Evolutionary conservation across 176 grass and related monocot genomes (phyloP).

Genomic region (Saccharum spontaneum): DNA sequence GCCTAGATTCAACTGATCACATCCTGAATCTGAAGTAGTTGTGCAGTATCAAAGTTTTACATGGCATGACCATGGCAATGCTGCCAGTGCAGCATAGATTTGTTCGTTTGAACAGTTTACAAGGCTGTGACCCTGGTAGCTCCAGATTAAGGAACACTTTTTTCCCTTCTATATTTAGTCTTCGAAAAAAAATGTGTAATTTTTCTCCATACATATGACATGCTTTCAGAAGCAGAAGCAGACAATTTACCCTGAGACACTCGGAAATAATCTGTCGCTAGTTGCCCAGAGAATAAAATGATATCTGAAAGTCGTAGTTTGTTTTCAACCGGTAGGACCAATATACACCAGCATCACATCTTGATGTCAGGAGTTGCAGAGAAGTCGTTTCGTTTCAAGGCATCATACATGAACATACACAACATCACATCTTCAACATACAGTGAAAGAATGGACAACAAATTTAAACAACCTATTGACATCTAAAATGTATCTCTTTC

Average conservation of each 20-base stretch:
- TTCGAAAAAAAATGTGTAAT: background rate
- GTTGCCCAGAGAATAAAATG: background rate
- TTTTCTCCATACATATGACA: background rate
- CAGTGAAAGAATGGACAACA: slow-evolving; percentile 31
- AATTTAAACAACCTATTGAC: slow-evolving; percentile 16
- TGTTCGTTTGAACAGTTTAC: background rate
- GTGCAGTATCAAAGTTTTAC: background rate
- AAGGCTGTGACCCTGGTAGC: too few species aligned
- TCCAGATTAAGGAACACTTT: background rate
- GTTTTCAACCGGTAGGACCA: background rate
- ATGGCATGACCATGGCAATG: background rate
- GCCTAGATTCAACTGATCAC: slow-evolving; percentile 33
- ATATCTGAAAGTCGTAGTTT: background rate
- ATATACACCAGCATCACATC: background rate
- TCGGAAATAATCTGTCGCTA: background rate
- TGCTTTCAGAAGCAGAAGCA: background rate
- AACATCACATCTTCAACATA: slow-evolving; percentile 3
- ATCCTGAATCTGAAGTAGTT: slow-evolving; percentile 9
- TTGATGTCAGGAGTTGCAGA: background rate
- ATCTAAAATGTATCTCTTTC: background rate
- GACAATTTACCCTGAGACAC: background rate
- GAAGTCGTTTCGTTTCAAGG: slow-evolving; percentile 3
- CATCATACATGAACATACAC: background rate
- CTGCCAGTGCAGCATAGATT: slow-evolving; percentile 8
- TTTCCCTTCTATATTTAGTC: background rate